Base-by-base conservation (phyloP, 345 rosid genomes). In the Syzygium grande region DNA sequence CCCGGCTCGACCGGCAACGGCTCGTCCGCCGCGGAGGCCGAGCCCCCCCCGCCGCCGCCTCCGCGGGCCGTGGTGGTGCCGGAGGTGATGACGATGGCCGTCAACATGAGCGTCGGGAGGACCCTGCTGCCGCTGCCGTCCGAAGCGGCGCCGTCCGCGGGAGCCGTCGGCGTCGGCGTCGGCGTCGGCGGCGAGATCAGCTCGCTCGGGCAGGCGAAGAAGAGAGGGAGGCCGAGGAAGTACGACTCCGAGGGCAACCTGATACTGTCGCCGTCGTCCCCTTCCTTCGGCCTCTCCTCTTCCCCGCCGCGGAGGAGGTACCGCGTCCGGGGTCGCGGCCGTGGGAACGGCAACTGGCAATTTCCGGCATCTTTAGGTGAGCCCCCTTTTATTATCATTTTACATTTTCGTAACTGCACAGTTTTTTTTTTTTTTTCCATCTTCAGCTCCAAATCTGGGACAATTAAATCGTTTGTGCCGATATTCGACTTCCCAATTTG, bases 261-360 rank as follows among this genome's bases (percentile, higher is more conserved):
- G 54, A 92, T 92, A 55, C 86, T 85, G 46, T 55, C 86, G 59
- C 43, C 58, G 59, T 84, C 63, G 59, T 46, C 61, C 61, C 80
- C 85, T 16, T 52, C 34, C 84, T 8, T 61, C 56, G 78, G 22
- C 86, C 23, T 38, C 89, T 61, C 27, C 91, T 92, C 91, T 86
- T 86, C 92, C 88, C 85, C 90, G 56, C 86, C 92, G 86, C 90
- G 91, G 52, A 41, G 68, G 52, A 54, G 68, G 11, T 91, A 87
- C 52, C 88, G 88, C 73, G 87, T 90, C 78, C 63, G 92, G 4
- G 94, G 92, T 85, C 90, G 91, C 79, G 93, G 94, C 83, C 90
- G 95, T 80, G 96, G 96, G 52, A 90, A 94, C 84, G 92, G 94
- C 34, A 94, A 92, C 87, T 92, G 91, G 95, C 95, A 92, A 91